Evolutionary conservation across 2,329 filamentous ascomycete species (phyloP).

Genomic region (Tolypocladium guangdongense): DNA sequence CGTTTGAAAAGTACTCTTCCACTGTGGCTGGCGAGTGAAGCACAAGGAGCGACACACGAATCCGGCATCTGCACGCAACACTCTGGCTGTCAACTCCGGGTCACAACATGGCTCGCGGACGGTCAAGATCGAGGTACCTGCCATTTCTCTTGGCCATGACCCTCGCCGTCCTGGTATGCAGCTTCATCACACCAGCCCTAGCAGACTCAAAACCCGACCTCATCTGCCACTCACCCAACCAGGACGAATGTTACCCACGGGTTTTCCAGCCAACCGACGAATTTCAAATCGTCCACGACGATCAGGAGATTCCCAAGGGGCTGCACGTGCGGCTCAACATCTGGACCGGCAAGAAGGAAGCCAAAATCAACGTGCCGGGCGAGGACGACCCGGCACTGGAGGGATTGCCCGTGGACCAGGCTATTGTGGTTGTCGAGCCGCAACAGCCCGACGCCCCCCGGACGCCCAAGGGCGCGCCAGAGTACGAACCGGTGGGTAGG

Average conservation of each 20-base stretch:
- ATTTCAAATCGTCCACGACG: constrained; percentile 51
- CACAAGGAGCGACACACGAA: background rate
- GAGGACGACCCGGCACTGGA: constrained; percentile 36
- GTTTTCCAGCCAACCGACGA: constrained; percentile 53
- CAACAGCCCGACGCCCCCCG: constrained; percentile 21
- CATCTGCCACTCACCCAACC: constrained; percentile 53
- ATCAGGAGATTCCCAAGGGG: constrained; percentile 54
- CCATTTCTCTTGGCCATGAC: constrained; percentile 10
- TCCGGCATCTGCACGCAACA: background rate
- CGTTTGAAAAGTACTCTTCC: background rate
- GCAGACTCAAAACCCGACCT: constrained; percentile 36
- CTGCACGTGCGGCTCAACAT: constrained; percentile 58
- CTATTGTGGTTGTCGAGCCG: constrained; percentile 43
- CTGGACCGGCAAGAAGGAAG: constrained; percentile 51
- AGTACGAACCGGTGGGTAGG: constrained; percentile 45
- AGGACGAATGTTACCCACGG: constrained; percentile 53
- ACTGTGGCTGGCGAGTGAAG: background rate
- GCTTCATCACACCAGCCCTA: constrained; percentile 13
- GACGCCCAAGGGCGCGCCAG: constrained; percentile 39
- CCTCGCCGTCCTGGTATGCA: constrained; percentile 16
- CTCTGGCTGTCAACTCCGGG: background rate
- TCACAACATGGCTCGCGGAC: background rate
- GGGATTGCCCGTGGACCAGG: constrained; percentile 40
- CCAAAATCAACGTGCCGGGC: constrained; percentile 51
- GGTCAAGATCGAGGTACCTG: background rate